Conservation (phyloP, 345 rosid species). For the Ceriops zippeliana region DNA sequence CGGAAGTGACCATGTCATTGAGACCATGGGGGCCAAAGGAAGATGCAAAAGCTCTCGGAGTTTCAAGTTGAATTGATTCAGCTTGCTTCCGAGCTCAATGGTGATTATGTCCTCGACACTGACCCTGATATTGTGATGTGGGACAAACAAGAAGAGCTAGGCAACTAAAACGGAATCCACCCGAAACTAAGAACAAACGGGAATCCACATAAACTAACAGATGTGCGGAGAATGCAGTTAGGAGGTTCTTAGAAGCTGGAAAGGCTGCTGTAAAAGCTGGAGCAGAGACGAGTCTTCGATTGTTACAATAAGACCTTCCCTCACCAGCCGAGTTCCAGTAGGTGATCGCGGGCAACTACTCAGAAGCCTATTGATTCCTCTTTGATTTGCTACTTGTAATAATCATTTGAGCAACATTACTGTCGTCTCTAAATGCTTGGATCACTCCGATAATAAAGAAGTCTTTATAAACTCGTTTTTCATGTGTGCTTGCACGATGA, state of each 20-base stretch:
- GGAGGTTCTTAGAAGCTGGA: constrained; percentile 91
- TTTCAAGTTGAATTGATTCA: constrained; percentile 92
- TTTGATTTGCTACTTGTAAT: constrained; percentile 3
- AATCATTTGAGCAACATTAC: not conserved
- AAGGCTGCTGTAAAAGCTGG: constrained; percentile 82
- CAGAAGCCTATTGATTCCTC: constrained; percentile 16
- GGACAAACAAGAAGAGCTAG: too few species aligned
- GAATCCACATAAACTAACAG: constrained; percentile 24
- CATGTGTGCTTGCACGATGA: too few species aligned
- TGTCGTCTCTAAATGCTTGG: constrained; percentile 6
- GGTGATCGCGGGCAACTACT: constrained; percentile 11
- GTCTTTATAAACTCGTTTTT: not conserved
- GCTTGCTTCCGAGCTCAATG: constrained; percentile 90
- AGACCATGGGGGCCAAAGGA: constrained; percentile 80
- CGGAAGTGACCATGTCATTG: constrained; percentile 48
- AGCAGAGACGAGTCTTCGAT: constrained; percentile 73
- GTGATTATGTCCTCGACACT: constrained; percentile 68
- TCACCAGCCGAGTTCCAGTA: constrained; percentile 48
- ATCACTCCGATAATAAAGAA: not conserved
- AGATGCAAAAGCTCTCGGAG: constrained; percentile 62
- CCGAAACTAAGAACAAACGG: too few species aligned
- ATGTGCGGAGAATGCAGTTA: constrained; percentile 79
- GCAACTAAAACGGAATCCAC: too few species aligned
- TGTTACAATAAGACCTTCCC: constrained; percentile 86
- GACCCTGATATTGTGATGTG: constrained; percentile 44